Percentiles rank a stretch among this genome's conserved stretches.
Conservation (phyloP, 2,329 filamentous ascomycete genomes). For the Simplicillium sp. region DNA sequence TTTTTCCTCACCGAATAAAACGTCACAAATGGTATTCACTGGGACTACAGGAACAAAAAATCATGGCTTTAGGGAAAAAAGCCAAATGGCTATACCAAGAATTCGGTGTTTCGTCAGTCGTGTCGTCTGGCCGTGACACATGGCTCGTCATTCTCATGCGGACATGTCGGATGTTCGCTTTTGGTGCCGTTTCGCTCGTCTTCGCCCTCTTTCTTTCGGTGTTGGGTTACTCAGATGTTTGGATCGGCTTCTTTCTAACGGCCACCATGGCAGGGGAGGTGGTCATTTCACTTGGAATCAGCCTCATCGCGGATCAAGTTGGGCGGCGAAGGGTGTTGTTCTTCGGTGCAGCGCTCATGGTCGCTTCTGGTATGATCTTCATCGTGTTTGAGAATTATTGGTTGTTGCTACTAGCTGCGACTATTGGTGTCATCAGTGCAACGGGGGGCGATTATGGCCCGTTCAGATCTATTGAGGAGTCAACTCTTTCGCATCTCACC, state of each 20-base stretch:
- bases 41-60: too few species aligned
- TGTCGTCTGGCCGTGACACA: conserved; percentile 36
- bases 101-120: conserved; percentile 38
- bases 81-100: conserved; percentile 26
- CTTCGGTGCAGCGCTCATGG: conserved; percentile 46
- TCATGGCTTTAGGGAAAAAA: too few species aligned
- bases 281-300: conserved; percentile 44
- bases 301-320: conserved; percentile 48
- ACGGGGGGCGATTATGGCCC: conserved; percentile 59
- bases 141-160: conserved; percentile 43
- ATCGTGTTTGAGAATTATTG: conserved; percentile 46
- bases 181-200: conserved; percentile 50
- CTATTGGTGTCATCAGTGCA: conserved; percentile 52
- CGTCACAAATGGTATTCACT: too few species aligned
- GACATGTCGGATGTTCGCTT: conserved; percentile 51
- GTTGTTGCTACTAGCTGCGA: conserved; percentile 46
- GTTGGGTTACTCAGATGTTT: conserved; percentile 43
- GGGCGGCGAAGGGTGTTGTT: conserved; percentile 46
- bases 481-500: conserved; percentile 51
- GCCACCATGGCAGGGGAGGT: conserved; percentile 54
- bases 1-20: too few species aligned
- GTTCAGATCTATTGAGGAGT: conserved; percentile 59
- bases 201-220: conserved; percentile 52
- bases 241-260: conserved; percentile 57
- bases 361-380: conserved; percentile 44